These are phyloP conservation scores for Rutstroemia sydowiana DNA, from an alignment of 2,329 filamentous ascomycete species.

Conservation along the genomic window DNA sequence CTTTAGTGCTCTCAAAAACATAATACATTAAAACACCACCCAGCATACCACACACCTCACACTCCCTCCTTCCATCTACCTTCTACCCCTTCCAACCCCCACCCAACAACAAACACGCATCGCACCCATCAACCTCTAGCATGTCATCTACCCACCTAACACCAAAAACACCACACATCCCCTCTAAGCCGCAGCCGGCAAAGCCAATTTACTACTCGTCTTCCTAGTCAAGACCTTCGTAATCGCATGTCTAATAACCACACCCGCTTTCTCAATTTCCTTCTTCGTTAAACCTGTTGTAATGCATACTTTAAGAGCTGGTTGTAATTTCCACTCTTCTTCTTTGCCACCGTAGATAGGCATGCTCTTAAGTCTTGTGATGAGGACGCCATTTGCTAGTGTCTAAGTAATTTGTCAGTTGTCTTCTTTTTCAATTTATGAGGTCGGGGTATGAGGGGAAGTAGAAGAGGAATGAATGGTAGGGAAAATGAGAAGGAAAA, in stretches of 20 bases:
- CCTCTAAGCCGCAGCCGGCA: constrained; percentile 33
- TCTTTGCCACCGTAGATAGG: constrained; percentile 65
- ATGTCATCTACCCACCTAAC: no score
- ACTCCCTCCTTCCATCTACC: no score
- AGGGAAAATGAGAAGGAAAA: neutral
- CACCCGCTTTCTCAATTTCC: constrained; percentile 90
- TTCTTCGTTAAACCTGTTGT: constrained; percentile 85
- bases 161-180: no score
- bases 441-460: no score
- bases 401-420: constrained; percentile 42
- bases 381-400: constrained; percentile 79
- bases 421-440: no score
- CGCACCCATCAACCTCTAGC: no score
- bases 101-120: no score
- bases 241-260: constrained; percentile 81
- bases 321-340: constrained; percentile 60
- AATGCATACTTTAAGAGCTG: constrained; percentile 85
- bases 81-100: neutral
- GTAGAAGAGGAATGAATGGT: no score
- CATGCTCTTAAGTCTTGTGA: constrained; percentile 77
- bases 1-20: no score
- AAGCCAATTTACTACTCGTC: constrained; percentile 38
- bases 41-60: no score
- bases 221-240: constrained; percentile 79
- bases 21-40: no score